Percentiles rank a stretch among this genome's conserved stretches.
phyloP scores from a whole-genome alignment of 257 asterid genomes.

The Nicotiana tomentosiformis region DNA sequence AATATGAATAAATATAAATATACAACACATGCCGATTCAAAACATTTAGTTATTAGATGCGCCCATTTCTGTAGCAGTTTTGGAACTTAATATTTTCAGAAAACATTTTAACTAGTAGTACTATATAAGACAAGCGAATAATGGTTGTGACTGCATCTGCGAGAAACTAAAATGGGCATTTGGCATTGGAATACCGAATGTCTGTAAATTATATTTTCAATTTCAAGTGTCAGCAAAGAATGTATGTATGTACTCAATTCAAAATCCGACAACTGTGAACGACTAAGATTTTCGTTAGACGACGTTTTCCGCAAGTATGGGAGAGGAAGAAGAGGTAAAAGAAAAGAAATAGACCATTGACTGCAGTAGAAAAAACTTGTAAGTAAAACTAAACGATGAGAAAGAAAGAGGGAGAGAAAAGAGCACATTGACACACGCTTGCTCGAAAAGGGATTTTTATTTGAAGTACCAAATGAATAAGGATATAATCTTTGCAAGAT shows the following conservation, averaged over 20 bases:
- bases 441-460: constrained; percentile 12
- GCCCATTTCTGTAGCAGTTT: too few species aligned
- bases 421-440: not conserved
- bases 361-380: not conserved
- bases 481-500: constrained; percentile 41
- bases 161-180: not conserved
- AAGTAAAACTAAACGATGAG: not conserved
- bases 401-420: not conserved
- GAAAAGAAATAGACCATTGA: not conserved
- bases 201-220: not conserved
- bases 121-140: too few species aligned
- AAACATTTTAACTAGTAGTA: too few species aligned
- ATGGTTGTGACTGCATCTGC: too few species aligned
- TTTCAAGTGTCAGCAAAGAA: not conserved
- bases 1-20: not conserved
- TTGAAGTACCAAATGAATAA: constrained; percentile 15
- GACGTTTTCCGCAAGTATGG: too few species aligned
- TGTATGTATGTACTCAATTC: not conserved
- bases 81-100: too few species aligned
- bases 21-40: not conserved
- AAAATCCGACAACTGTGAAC: not conserved
- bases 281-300: not conserved
- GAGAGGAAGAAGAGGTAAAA: not conserved
- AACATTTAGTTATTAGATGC: too few species aligned
- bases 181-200: not conserved